Base-by-base conservation (phyloP, 352 stramenopile species). In the Globisporangium radiosum region DNA sequence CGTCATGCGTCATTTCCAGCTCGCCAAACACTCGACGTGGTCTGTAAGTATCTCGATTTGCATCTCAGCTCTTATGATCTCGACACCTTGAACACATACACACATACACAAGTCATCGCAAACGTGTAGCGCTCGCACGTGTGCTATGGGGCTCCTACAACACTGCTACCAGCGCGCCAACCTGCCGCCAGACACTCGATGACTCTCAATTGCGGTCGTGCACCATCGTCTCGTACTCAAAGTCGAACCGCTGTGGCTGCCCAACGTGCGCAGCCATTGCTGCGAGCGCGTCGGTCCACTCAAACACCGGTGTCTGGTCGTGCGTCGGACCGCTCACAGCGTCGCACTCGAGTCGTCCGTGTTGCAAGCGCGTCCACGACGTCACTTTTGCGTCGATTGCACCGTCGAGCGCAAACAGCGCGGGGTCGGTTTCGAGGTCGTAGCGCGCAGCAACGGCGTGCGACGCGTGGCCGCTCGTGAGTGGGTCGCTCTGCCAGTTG, bases 371-470 rank as follows among this genome's bases (percentile, higher is more conserved):
- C 25, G 47, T 62, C 40, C 76, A 70, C 13, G 67, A 73, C 49
- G 85, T 85, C n/a, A 82, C 79, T 57, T 94, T 94, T 52, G 75
- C 75, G 65, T 94, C 85, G 59, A 90, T 87, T 39, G 72, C 79
- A 19, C 83, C 83, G 38, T 76, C 56, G 10, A 87, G 68, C 40
- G 69, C 65, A 17, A 76, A 69, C 11, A 72, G 56, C 11, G 65
- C 54, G 25, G 67, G 52, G 44, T 76, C 69, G 14, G 56, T 55
- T 48, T 81, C 72, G 36, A 92, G 71, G 53, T 94, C 85, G 63
- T 85, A 88, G 3, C 85, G 75, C 1, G 72, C 69, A 7, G 78
- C 81, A n/a, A 94, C 71, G 0, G 80, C 76, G 39, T 74, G 65
- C 4, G 73, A 81, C 4, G 79, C 70, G 47, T 85, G 73, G 36